These are phyloP conservation scores for Pseudocercospora vitis DNA, from an alignment of 2,329 filamentous ascomycete species.

Conservation along the genomic window DNA sequence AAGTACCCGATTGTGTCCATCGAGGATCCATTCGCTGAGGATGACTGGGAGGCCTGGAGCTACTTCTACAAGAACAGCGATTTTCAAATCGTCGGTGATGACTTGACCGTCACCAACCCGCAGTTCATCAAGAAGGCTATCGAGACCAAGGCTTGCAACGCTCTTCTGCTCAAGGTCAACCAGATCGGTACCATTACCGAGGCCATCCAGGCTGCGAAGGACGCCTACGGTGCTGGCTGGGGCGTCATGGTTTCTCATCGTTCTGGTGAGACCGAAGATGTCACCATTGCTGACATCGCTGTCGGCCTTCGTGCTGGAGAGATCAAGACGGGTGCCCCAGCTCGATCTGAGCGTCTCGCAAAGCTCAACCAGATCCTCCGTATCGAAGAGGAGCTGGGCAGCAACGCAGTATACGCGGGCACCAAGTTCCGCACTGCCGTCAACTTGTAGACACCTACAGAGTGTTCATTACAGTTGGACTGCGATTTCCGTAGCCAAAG, in stretches of 20 bases:
- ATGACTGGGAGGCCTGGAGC: slow-evolving; percentile 99
- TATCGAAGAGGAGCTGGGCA: slow-evolving; percentile 97
- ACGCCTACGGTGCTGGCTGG: slow-evolving; percentile 93
- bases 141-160: slow-evolving; percentile 97
- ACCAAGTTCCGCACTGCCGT: slow-evolving; percentile 87
- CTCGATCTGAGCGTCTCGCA: slow-evolving; percentile 94
- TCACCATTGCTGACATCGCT: slow-evolving; percentile 97
- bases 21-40: slow-evolving; percentile 98
- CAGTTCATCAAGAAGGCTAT: slow-evolving; percentile 99
- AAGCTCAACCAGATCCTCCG: slow-evolving; percentile 99
- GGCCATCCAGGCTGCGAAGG: slow-evolving; percentile 98
- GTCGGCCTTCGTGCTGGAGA: slow-evolving; percentile 95
- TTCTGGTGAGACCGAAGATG: slow-evolving; percentile 98
- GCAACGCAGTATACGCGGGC: slow-evolving; percentile 87
- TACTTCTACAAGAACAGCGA: slow-evolving; percentile 99
- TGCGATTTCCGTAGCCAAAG: too few species aligned
- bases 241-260: slow-evolving; percentile 99
- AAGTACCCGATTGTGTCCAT: slow-evolving; percentile 99
- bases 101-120: slow-evolving; percentile 98
- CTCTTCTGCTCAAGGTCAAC: slow-evolving; percentile 98
- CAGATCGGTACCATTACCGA: slow-evolving; percentile 99
- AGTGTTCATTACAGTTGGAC: neutral
- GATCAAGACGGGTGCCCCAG: slow-evolving; percentile 98
- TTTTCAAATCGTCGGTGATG: slow-evolving; percentile 98
- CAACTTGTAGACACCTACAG: slow-evolving; percentile 65